Conservation (phyloP, 2,329 filamentous ascomycete species). For the Cryphonectria naterciae region DNA sequence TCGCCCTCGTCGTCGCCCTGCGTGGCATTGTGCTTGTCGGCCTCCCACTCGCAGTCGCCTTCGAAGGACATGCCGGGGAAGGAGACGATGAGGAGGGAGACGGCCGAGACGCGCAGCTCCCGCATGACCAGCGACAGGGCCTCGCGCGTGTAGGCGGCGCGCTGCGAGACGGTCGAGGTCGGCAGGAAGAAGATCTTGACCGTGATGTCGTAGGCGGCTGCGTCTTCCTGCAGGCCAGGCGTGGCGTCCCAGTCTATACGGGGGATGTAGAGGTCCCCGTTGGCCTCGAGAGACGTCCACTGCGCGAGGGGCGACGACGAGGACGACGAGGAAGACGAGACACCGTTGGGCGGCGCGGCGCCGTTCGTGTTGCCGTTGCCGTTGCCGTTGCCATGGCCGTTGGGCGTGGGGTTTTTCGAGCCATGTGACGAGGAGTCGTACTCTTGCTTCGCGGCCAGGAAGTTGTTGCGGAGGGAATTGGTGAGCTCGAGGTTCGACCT, state of each 20-base stretch:
- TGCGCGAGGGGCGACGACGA: conserved; percentile 37
- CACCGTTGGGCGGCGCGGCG: neutral
- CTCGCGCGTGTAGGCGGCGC: conserved; percentile 73
- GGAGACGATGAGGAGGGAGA: conserved; percentile 89
- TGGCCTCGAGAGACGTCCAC: conserved; percentile 71
- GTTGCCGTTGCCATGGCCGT: conserved; percentile 32
- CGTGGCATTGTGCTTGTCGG: conserved; percentile 62
- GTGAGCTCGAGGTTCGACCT: conserved; percentile 94
- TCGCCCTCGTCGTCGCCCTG: conserved; percentile 71
- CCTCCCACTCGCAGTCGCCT: conserved; percentile 83
- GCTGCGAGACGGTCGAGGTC: conserved; percentile 61
- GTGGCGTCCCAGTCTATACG: conserved; percentile 69
- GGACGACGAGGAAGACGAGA: conserved; percentile 29
- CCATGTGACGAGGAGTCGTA: conserved; percentile 43
- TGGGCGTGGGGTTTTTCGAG: conserved; percentile 25
- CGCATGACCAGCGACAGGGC: conserved; percentile 80
- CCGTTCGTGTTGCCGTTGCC: conserved; percentile 32
- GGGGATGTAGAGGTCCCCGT: conserved; percentile 74
- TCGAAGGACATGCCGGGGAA: conserved; percentile 95
- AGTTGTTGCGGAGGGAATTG: conserved; percentile 83
- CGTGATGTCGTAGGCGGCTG: conserved; percentile 87
- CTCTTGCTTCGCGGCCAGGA: conserved; percentile 72
- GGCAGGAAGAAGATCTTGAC: conserved; percentile 94
- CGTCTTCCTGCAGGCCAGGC: conserved; percentile 77
- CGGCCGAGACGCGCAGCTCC: conserved; percentile 73